Percentiles rank a stretch among this genome's conserved stretches.
These are phyloP conservation scores for Forsythia viridissima DNA, from an alignment of 257 asterid genomes.

Conservation along the genomic window DNA sequence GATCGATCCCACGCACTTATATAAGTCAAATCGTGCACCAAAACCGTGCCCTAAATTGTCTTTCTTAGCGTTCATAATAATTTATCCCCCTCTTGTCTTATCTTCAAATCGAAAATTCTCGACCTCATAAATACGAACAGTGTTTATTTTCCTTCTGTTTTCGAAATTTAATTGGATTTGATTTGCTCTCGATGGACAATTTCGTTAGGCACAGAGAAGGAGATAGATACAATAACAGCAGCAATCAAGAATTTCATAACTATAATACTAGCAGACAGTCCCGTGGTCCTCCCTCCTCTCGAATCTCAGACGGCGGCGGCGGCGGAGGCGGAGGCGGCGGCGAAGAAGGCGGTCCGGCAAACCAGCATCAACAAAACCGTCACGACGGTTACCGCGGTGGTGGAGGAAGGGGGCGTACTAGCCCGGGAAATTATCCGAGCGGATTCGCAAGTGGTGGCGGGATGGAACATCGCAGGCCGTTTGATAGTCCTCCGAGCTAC, in stretches of 20 bases:
- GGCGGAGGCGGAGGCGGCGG: constrained; percentile 17
- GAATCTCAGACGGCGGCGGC: constrained; percentile 37
- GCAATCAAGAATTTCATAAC: constrained; percentile 31
- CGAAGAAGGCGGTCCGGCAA: constrained; percentile 25
- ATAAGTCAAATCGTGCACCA: not conserved
- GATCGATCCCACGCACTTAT: too few relatives aligned
- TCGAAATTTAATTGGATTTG: not conserved
- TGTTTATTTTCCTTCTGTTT: constrained; percentile 9
- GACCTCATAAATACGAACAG: not conserved
- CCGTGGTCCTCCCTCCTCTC: constrained; percentile 17
- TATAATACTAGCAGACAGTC: constrained; percentile 24
- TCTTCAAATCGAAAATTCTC: not conserved
- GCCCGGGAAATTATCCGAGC: constrained; percentile 28
- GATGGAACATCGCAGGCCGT: constrained; percentile 46
- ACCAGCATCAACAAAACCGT: constrained; percentile 20
- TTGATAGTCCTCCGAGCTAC: constrained; percentile 53
- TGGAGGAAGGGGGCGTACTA: constrained; percentile 35
- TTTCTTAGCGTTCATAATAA: not conserved
- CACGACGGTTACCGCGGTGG: constrained; percentile 38
- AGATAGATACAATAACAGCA: constrained; percentile 38
- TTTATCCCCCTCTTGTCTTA: not conserved
- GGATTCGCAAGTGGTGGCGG: constrained; percentile 39
- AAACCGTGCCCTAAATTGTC: not conserved
- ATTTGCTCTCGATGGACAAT: constrained; percentile 43
- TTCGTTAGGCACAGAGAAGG: constrained; percentile 50